Percentiles rank a stretch among this genome's conserved stretches.
Conservation (phyloP, 345 rosid species). For the Eucalyptus marginata region DNA sequence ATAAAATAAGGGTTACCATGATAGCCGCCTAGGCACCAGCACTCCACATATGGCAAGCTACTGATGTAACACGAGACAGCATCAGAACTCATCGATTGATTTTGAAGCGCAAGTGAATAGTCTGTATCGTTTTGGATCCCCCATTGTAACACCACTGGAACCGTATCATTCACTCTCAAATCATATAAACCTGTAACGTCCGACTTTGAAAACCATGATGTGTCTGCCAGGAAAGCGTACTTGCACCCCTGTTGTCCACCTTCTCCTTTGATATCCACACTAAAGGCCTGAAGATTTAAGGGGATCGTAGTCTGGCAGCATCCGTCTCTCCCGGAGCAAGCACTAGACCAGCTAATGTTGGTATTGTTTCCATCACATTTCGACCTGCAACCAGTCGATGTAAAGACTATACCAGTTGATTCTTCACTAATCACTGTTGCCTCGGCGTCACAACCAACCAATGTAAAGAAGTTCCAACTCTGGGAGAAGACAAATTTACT, state of each 20-base stretch:
- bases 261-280: background rate
- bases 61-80: background rate
- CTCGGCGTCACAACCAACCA: background rate
- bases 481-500: background rate
- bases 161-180: background rate
- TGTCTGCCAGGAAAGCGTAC: background rate
- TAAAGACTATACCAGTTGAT: background rate
- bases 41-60: background rate
- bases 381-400: background rate
- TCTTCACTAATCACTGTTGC: background rate
- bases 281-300: background rate
- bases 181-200: background rate
- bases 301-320: background rate
- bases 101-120: too few relatives aligned
- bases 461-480: background rate
- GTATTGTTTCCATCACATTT: background rate
- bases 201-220: background rate
- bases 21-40: background rate
- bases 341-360: background rate
- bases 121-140: background rate
- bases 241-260: background rate
- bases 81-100: too few relatives aligned
- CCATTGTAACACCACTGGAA: background rate
- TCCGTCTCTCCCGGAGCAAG: background rate
- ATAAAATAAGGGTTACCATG: background rate